Base-by-base conservation (phyloP, 73 alveolate genomes). In the Paramecium biaurelia region DNA sequence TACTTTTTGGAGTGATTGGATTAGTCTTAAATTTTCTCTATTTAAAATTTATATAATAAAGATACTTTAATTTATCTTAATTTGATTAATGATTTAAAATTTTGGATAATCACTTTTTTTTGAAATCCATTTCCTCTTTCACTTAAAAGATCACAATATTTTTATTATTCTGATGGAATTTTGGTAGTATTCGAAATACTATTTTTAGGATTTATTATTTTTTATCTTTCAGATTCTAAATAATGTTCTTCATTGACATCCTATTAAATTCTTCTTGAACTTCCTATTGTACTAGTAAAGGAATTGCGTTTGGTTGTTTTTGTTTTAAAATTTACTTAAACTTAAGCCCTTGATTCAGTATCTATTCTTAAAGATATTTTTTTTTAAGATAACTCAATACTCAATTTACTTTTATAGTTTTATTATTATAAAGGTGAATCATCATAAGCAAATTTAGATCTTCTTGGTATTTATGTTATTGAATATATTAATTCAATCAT, bases 91-190 rank as follows among this genome's bases (percentile, higher is more conserved):
- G 84, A 63, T 24, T 63, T 63, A 63, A 63, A 63, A 63, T 63
- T 63, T 63, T 26, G 45, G 9, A 63, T 63, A 5, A 63, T 63
- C 11, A 63, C 84, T 63, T 63, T 63, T 20, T 63, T 63, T 63
- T 63, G 53, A 63, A 30, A 30, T 63, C 84, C 84, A 30, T 63
- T 8, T 63, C 47, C 84, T 63, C 84, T 63, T 5, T 7, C 84
- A 30, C 49, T 30, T 26, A 63, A 63, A 26, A 63, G 26, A 26
- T 63, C 84, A 63, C 84, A 63, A 63, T 63, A 63, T 63, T 32
- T 63, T 63, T 63, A 63, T 63, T 63, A 63, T 63, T 63, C 84
- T 11, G 84, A 63, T 63, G 84, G 84, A 6, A 63, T 63, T 32
- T 20, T 63, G 4, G 26, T 24, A 63, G 45, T 12, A 63, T 63